A percentile compares a stretch with the other conserved stretches of the same genome.
These are phyloP conservation scores for Amoeboaphelidium protococcarum DNA, from an alignment of 371 early-diverging fungal species.

Conservation along the genomic window DNA sequence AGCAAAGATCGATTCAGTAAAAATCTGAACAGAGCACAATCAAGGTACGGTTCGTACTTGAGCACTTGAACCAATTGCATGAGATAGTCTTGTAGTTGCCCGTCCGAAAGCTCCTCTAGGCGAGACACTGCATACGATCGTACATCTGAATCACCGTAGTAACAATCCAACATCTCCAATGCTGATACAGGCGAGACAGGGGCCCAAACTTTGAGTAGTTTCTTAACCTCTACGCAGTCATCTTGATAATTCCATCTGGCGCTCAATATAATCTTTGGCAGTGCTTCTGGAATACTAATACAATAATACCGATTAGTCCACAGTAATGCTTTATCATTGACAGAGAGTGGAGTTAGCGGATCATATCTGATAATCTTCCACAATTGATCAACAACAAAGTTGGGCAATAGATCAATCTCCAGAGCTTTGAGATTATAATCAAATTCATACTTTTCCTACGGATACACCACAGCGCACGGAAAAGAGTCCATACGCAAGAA, in stretches of 20 bases:
- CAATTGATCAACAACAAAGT: not conserved
- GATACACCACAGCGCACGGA: conserved; percentile 3
- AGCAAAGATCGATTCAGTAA: conserved; percentile 2
- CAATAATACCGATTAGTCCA: conserved; percentile 1
- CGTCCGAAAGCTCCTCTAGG: not conserved
- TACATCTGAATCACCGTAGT: conserved; percentile 4
- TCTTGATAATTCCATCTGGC: conserved; percentile 3
- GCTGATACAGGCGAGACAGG: conserved; percentile 3
- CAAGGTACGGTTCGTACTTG: conserved; percentile 4
- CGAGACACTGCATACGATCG: conserved; percentile 2
- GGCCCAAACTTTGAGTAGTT: not conserved
- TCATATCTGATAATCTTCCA: conserved; percentile 1
- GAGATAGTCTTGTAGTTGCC: conserved; percentile 2
- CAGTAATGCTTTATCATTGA: not conserved
- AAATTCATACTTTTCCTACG: not conserved
- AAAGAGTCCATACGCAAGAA: conserved; percentile 1
- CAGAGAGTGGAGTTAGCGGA: not conserved
- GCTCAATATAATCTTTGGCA: conserved; percentile 1
- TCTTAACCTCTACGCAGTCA: conserved; percentile 1
- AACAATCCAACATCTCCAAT: conserved; percentile 1
- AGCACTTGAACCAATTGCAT: conserved; percentile 5
- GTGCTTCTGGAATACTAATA: not conserved
- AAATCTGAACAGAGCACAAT: conserved; percentile 3
- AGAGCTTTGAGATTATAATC: not conserved
- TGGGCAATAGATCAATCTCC: not conserved